These are phyloP conservation scores for Aspergillus sp. DNA, from an alignment of 2,329 filamentous ascomycete species.

Conservation along the genomic window DNA sequence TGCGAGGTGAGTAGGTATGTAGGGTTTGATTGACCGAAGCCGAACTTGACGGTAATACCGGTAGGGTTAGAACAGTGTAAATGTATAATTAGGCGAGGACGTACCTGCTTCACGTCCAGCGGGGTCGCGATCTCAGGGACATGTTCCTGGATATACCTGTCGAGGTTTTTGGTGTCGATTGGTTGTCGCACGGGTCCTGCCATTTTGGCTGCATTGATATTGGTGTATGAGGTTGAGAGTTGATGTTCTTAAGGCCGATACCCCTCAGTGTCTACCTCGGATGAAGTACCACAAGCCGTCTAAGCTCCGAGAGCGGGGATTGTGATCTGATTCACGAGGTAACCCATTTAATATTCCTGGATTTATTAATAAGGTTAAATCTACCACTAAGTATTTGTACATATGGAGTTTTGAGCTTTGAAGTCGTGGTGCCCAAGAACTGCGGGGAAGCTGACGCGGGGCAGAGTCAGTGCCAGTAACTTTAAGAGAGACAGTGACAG, in stretches of 20 bases:
- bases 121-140: conserved; percentile 81
- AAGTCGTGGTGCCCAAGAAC: background rate
- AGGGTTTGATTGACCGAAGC: conserved; percentile 95
- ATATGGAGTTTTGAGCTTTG: too few relatives aligned
- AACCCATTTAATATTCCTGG: too few relatives aligned
- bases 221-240: too few relatives aligned
- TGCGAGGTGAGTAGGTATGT: conserved; percentile 84
- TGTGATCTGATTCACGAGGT: too few relatives aligned
- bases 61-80: background rate
- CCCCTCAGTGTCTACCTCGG: too few relatives aligned
- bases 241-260: too few relatives aligned
- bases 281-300: too few relatives aligned
- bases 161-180: conserved; percentile 77
- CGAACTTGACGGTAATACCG: conserved; percentile 68
- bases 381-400: background rate
- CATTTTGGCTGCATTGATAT: conserved; percentile 50
- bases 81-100: background rate
- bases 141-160: conserved; percentile 72
- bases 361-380: background rate
- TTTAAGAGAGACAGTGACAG: too few relatives aligned
- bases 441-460: background rate
- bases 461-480: background rate
- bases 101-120: conserved; percentile 83
- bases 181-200: conserved; percentile 86
- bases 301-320: too few relatives aligned